phyloP scores from a whole-genome alignment of 2,329 filamentous ascomycete genomes.

The Pseudogymnoascus sp. region DNA sequence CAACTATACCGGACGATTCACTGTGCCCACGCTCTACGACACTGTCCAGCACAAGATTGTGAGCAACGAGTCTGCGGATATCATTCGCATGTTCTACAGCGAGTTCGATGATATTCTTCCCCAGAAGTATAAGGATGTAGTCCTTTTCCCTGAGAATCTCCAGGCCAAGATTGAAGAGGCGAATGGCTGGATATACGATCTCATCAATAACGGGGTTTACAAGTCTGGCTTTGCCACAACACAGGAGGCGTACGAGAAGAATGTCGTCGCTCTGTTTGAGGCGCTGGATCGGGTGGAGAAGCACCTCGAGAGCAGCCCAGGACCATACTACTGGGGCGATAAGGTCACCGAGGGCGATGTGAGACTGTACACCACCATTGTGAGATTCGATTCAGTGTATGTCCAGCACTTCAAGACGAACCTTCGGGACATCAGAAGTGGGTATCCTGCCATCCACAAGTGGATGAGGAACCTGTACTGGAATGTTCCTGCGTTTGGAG shows the following conservation, averaged over 20 bases:
- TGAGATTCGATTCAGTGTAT: slow-evolving; percentile 64
- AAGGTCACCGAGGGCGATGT: slow-evolving; percentile 77
- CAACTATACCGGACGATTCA: slow-evolving; percentile 62
- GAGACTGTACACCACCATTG: slow-evolving; percentile 57
- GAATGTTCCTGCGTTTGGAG: slow-evolving; percentile 57
- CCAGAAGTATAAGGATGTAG: slow-evolving; percentile 51
- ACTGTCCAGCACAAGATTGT: slow-evolving; percentile 62
- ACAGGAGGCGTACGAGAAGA: slow-evolving; percentile 73
- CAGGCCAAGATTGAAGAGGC: slow-evolving; percentile 62
- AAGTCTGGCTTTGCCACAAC: slow-evolving; percentile 79
- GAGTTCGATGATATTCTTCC: slow-evolving; percentile 70
- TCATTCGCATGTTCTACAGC: slow-evolving; percentile 75
- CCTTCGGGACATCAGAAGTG: slow-evolving; percentile 33
- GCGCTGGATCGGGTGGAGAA: slow-evolving; percentile 71
- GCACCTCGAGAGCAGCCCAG: slow-evolving; percentile 49
- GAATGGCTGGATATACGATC: slow-evolving; percentile 74
- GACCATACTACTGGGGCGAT: slow-evolving; percentile 70
- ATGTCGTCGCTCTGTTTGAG: slow-evolving; percentile 64
- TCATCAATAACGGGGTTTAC: slow-evolving; percentile 67
- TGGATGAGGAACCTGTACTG: slow-evolving; percentile 64
- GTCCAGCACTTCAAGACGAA: slow-evolving; percentile 61
- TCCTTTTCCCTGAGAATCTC: slow-evolving; percentile 63
- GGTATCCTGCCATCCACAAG: slow-evolving; percentile 58
- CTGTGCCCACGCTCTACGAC: slow-evolving; percentile 63
- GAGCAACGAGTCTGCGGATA: slow-evolving; percentile 77